A percentile compares a stretch with the other conserved stretches of the same genome.
Conservation (phyloP, 2,329 filamentous ascomycete species). For the Calonectria henricotiae region DNA sequence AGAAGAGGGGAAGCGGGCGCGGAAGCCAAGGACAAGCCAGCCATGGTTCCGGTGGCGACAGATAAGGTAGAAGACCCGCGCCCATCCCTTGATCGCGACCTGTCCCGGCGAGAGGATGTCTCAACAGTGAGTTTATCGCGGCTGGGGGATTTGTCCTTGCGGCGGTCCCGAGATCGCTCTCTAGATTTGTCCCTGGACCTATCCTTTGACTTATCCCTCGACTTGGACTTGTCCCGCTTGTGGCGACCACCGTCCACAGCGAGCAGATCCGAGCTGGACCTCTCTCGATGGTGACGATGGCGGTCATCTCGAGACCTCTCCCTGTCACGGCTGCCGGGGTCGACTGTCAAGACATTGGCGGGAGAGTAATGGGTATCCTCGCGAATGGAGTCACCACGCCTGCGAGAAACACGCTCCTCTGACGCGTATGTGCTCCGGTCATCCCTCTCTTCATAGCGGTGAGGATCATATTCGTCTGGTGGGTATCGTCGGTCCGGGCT, state of each 20-base stretch:
- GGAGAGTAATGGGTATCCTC: conserved; percentile 60
- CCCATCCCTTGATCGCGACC: conserved; percentile 44
- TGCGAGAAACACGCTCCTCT: conserved; percentile 45
- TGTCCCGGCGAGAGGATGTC: conserved; percentile 42
- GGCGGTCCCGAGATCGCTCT: conserved; percentile 46
- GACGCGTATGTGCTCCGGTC: conserved; percentile 39
- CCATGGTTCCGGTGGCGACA: conserved; percentile 64
- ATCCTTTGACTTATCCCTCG: conserved; percentile 35
- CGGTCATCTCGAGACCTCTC: conserved; percentile 57
- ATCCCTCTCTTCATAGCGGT: conserved; percentile 43
- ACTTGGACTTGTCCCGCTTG: conserved; percentile 47
- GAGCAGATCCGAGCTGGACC: conserved; percentile 49
- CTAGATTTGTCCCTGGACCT: conserved; percentile 43
- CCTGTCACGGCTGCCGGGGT: conserved; percentile 58
- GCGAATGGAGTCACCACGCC: conserved; percentile 46
- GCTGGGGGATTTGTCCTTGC: conserved; percentile 48
- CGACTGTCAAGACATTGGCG: conserved; percentile 63
- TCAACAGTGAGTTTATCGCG: conserved; percentile 39
- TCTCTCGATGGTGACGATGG: conserved; percentile 50
- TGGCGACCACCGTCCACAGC: conserved; percentile 45
- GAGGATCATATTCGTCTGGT: conserved; percentile 26
- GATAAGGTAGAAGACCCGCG: conserved; percentile 59
- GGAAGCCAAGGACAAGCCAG: conserved; percentile 65
- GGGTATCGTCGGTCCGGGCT: conserved; percentile 35
- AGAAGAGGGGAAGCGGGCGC: conserved; percentile 88